Evolutionary conservation across 345 rosid genomes (phyloP).

Genomic region (Euphorbia lathyris): DNA sequence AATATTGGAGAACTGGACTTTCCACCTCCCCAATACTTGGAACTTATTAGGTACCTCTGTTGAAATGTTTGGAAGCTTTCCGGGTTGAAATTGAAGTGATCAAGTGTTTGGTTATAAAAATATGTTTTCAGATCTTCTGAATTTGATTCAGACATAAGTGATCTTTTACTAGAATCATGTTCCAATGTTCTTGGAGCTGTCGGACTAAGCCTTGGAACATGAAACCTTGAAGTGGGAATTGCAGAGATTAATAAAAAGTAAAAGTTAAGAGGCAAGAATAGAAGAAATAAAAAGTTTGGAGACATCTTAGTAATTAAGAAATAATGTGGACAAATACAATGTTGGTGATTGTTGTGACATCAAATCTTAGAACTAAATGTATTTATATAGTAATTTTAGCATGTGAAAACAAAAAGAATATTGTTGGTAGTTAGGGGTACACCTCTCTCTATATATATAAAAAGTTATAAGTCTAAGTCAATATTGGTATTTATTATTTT

Average conservation of each 20-base stretch:
- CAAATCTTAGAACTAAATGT: neutral
- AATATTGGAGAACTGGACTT: slow-evolving; percentile 36
- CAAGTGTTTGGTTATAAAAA: slow-evolving; percentile 43
- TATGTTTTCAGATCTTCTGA: slow-evolving; percentile 27
- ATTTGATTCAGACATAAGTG: neutral
- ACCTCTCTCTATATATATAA: no score
- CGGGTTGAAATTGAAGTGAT: slow-evolving; percentile 47
- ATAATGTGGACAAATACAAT: no score
- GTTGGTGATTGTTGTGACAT: neutral
- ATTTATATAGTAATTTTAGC: no score
- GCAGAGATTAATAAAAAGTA: slow-evolving; percentile 3
- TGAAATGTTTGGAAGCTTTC: slow-evolving; percentile 37
- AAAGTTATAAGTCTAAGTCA: no score
- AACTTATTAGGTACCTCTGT: slow-evolving; percentile 36
- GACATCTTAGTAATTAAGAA: neutral
- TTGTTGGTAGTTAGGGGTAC: no score
- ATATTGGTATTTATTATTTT: no score
- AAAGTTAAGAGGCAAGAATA: neutral
- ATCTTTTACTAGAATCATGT: neutral
- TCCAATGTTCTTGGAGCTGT: slow-evolving; percentile 14
- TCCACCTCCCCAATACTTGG: slow-evolving; percentile 42
- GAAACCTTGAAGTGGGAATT: neutral
- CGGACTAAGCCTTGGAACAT: slow-evolving; percentile 36
- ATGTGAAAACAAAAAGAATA: no score
- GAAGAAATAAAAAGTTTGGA: neutral